Evolutionary conservation across 768 basidiomycete species (phyloP).

Genomic region (Aureoboletus auriporus): DNA sequence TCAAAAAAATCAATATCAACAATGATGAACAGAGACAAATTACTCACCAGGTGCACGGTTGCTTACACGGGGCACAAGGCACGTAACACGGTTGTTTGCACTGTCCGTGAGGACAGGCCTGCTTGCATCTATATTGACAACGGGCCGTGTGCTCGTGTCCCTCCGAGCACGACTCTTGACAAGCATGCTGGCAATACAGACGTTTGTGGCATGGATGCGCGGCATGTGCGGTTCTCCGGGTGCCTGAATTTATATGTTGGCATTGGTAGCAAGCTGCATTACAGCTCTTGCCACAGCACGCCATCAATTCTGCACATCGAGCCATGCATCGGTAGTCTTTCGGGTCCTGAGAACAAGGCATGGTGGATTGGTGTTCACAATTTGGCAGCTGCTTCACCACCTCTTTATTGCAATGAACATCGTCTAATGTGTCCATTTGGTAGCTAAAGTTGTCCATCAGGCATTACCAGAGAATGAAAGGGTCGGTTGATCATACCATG

Average conservation of each 20-base stretch:
- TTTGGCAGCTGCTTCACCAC: conserved; percentile 42
- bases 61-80: conserved; percentile 23
- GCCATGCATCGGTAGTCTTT: conserved; percentile 35
- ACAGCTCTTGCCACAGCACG: conserved; percentile 54
- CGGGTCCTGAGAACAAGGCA: conserved; percentile 48
- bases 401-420: conserved; percentile 39
- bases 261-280: conserved; percentile 47
- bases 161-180: conserved; percentile 44
- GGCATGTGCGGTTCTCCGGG: conserved; percentile 33
- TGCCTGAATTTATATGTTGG: conserved; percentile 22
- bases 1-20: conserved; percentile 1
- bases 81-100: too few species aligned
- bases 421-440: conserved; percentile 40
- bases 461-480: neutral
- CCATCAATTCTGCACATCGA: conserved; percentile 41
- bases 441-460: conserved; percentile 33
- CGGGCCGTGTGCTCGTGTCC: conserved; percentile 44
- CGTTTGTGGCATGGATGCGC: conserved; percentile 47
- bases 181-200: conserved; percentile 56
- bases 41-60: conserved; percentile 52
- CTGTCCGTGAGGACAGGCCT: conserved; percentile 30
- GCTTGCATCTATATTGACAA: conserved; percentile 40
- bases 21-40: neutral
- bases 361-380: conserved; percentile 51
- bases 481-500: conserved; percentile 40